A percentile compares a stretch with the other conserved stretches of the same genome.
Evolutionary conservation across 768 basidiomycete species (phyloP).

Genomic region (Boletus patriciae): DNA sequence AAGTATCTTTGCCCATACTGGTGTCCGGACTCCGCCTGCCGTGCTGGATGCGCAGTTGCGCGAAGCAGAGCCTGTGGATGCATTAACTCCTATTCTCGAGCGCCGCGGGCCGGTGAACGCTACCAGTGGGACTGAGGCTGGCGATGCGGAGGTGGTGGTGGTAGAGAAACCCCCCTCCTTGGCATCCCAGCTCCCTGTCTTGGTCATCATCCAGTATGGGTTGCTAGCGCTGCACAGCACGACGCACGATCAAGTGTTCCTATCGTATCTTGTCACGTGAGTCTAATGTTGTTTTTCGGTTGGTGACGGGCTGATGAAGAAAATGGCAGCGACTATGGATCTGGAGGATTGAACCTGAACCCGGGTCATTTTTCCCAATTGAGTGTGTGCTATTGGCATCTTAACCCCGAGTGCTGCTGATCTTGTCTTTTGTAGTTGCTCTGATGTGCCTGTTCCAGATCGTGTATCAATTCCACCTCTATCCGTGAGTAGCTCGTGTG

Average conservation of each 20-base stretch:
- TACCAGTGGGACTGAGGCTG: slow-evolving; percentile 22
- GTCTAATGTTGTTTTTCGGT: background rate
- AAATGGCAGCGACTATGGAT: slow-evolving; percentile 62
- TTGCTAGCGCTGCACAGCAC: slow-evolving; percentile 85
- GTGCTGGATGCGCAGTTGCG: slow-evolving; percentile 71
- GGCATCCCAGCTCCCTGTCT: slow-evolving; percentile 71
- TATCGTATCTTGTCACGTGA: slow-evolving; percentile 76
- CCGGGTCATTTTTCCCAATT: slow-evolving; percentile 92
- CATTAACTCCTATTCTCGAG: slow-evolving; percentile 55
- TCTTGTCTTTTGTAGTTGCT: slow-evolving; percentile 55
- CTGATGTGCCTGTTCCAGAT: slow-evolving; percentile 95
- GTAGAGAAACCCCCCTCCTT: slow-evolving; percentile 63
- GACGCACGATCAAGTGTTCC: slow-evolving; percentile 88
- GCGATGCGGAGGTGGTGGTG: slow-evolving; percentile 38
- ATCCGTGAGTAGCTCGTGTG: slow-evolving; percentile 60
- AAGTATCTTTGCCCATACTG: slow-evolving; percentile 80
- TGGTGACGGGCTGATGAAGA: background rate
- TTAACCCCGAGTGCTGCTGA: slow-evolving; percentile 3
- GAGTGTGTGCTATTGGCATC: slow-evolving; percentile 46
- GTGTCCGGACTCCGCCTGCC: slow-evolving; percentile 75
- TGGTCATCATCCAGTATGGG: slow-evolving; percentile 90
- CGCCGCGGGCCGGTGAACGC: slow-evolving; percentile 36
- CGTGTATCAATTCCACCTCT: slow-evolving; percentile 86
- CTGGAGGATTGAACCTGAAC: slow-evolving; percentile 89
- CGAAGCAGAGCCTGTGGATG: slow-evolving; percentile 39